phyloP scores from a whole-genome alignment of 106 monocot genomes.

The Narthecium ossifragum region DNA sequence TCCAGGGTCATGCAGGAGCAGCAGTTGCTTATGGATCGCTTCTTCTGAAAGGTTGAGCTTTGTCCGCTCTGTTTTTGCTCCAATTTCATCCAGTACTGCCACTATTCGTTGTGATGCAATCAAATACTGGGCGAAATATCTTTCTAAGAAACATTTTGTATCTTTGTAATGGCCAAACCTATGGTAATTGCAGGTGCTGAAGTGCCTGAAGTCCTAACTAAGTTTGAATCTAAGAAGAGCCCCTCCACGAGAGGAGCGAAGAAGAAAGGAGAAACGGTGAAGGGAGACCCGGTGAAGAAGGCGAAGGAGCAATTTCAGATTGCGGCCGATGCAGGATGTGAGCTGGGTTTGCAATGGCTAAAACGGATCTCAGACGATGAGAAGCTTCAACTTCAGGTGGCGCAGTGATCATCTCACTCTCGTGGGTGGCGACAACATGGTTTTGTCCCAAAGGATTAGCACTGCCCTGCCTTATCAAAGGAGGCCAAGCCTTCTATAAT shows the following conservation, averaged over 20 bases:
- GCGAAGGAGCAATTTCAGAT: constrained; percentile 72
- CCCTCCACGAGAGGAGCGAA: constrained; percentile 33
- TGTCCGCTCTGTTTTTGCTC: too few relatives aligned
- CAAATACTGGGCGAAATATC: too few relatives aligned
- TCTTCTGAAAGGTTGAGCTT: constrained; percentile 91
- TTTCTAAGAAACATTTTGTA: too few relatives aligned
- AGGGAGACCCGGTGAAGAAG: constrained; percentile 27
- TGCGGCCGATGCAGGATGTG: constrained; percentile 51
- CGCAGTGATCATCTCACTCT: neutral
- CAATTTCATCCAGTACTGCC: too few relatives aligned
- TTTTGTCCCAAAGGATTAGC: too few relatives aligned
- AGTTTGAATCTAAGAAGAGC: constrained; percentile 34
- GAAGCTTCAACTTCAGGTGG: neutral
- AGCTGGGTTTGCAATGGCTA: constrained; percentile 61
- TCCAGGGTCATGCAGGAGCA: constrained; percentile 93
- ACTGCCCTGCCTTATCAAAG: too few relatives aligned
- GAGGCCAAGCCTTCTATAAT: too few relatives aligned
- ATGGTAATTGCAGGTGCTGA: constrained; percentile 28
- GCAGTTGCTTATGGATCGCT: constrained; percentile 97
- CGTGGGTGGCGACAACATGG: neutral
- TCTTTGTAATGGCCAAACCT: too few relatives aligned
- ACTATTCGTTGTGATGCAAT: too few relatives aligned
- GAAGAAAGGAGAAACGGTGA: constrained; percentile 21
- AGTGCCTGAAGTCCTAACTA: constrained; percentile 52
- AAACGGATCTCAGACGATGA: constrained; percentile 41